Evolutionary conservation across 768 basidiomycete species (phyloP).

Genomic region (Trametes villosa): DNA sequence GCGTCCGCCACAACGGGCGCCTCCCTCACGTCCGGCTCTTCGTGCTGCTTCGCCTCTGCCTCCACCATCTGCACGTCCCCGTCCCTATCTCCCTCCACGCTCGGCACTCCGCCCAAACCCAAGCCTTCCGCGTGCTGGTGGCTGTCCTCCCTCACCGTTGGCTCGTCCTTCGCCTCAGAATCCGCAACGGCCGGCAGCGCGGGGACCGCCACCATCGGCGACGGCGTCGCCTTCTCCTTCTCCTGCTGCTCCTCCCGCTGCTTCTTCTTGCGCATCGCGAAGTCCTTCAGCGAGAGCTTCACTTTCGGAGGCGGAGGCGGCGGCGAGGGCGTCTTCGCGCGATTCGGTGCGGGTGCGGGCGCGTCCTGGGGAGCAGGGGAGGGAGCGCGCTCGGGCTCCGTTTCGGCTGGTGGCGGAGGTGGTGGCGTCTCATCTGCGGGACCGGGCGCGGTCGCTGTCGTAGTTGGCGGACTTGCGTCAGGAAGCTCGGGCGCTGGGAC

Average conservation of each 20-base stretch:
- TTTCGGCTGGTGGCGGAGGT: too few relatives aligned
- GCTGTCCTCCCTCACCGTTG: neutral
- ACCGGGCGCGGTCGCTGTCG: too few relatives aligned
- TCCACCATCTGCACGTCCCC: neutral
- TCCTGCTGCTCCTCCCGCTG: conserved; percentile 46
- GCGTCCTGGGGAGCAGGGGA: neutral
- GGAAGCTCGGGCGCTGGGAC: too few relatives aligned
- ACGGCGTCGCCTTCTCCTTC: conserved; percentile 36
- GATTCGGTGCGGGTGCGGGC: neutral
- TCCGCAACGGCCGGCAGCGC: neutral
- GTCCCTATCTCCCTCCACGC: neutral
- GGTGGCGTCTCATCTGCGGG: too few relatives aligned
- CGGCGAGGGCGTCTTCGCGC: conserved; percentile 20
- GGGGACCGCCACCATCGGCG: conserved; percentile 24
- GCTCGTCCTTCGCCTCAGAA: neutral
- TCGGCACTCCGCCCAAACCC: neutral
- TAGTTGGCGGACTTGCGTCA: neutral
- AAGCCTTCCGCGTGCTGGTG: neutral
- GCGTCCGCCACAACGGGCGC: too few relatives aligned
- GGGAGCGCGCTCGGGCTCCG: neutral
- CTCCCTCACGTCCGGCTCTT: too few relatives aligned
- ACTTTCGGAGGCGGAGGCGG: conserved; percentile 51
- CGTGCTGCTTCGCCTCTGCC: too few relatives aligned
- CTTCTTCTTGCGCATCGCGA: conserved; percentile 58
- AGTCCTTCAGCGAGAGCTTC: conserved; percentile 60